A percentile compares a stretch with the other conserved stretches of the same genome.
Conservation (phyloP, 192 early-diverging fungal genomes). For the Coemansia sp. region DNA sequence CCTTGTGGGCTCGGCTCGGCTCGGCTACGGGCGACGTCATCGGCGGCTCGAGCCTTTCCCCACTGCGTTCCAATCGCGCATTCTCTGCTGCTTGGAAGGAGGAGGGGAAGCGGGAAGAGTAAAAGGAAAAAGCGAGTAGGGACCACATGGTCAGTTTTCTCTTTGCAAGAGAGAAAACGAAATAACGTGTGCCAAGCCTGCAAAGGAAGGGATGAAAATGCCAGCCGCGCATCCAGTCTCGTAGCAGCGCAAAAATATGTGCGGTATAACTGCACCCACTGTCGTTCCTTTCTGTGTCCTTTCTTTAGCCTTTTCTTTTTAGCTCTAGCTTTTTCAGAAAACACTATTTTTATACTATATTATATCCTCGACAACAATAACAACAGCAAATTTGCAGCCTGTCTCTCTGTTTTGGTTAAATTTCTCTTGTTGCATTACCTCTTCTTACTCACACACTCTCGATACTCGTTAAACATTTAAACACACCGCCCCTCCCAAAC, state of each 20-base stretch:
- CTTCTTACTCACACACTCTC: neutral
- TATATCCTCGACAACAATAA: no score
- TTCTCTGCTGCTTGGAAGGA: neutral
- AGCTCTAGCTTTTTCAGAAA: neutral
- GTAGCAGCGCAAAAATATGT: neutral
- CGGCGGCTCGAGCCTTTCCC: neutral
- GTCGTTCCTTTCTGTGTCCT: no score
- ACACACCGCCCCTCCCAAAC: neutral
- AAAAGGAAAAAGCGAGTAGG: neutral
- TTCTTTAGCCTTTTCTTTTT: neutral
- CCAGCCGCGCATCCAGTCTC: neutral
- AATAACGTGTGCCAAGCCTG: neutral
- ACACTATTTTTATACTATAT: neutral
- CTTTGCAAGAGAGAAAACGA: slow-evolving; percentile 1
- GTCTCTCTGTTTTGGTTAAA: neutral
- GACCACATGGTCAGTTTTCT: neutral
- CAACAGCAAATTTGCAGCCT: no score
- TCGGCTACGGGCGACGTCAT: neutral
- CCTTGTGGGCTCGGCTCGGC: no score
- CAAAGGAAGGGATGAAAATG: neutral
- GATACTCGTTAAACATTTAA: slow-evolving; percentile 1
- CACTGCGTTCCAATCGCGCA: neutral
- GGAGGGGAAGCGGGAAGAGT: neutral
- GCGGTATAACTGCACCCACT: no score
- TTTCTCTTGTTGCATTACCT: neutral